phyloP scores from a whole-genome alignment of 2,329 filamentous ascomycete genomes.

The Fusarium duplospermum region DNA sequence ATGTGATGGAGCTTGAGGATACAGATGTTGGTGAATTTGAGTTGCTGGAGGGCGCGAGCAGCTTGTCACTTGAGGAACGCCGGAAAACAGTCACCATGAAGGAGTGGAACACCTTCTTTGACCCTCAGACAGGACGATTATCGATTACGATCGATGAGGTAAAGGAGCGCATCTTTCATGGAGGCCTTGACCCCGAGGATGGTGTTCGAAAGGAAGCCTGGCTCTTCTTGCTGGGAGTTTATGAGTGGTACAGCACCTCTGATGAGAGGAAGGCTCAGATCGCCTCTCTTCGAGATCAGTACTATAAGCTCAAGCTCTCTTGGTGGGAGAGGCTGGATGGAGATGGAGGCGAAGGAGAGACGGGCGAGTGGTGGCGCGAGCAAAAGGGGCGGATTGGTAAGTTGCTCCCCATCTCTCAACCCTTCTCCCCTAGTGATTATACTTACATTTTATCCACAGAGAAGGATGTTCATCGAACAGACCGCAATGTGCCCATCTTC shows the following conservation, averaged over 20 bases:
- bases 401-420: conserved; percentile 47
- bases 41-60: conserved; percentile 83
- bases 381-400: conserved; percentile 93
- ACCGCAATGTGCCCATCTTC: conserved; percentile 94
- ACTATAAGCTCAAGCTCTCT: conserved; percentile 89
- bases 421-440: neutral
- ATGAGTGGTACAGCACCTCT: conserved; percentile 90
- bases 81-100: conserved; percentile 81
- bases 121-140: conserved; percentile 77
- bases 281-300: conserved; percentile 90
- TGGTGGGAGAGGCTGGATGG: conserved; percentile 98
- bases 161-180: conserved; percentile 97
- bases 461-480: conserved; percentile 97
- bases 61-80: conserved; percentile 79
- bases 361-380: conserved; percentile 96
- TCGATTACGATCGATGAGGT: conserved; percentile 89
- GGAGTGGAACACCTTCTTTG: conserved; percentile 95
- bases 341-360: conserved; percentile 80
- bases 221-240: conserved; percentile 91
- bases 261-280: conserved; percentile 87
- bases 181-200: conserved; percentile 87
- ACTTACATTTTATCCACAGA: conserved; percentile 66
- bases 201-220: conserved; percentile 96
- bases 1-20: conserved; percentile 93
- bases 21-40: conserved; percentile 97